Percentiles rank a stretch among this genome's conserved stretches.
Evolutionary conservation across 257 asterid species (phyloP).

Genomic region (Knoxia roxburghii): DNA sequence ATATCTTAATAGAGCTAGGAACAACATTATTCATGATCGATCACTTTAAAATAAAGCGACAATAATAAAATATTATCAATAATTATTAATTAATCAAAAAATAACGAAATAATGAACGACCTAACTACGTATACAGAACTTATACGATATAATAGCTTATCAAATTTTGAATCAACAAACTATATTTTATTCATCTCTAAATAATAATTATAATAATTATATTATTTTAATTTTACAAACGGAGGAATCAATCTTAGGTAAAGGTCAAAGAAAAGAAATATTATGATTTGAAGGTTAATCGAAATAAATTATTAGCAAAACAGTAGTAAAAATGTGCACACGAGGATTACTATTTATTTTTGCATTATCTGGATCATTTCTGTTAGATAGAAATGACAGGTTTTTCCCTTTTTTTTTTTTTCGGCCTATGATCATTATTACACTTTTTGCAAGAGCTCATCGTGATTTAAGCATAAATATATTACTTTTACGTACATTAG

Average conservation of each 20-base stretch:
- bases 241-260: too few relatives aligned
- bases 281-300: not conserved
- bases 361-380: not conserved
- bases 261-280: not conserved
- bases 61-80: not conserved
- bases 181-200: too few relatives aligned
- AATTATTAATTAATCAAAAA: too few relatives aligned
- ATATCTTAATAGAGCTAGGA: constrained; percentile 13
- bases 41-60: not conserved
- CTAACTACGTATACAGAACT: too few relatives aligned
- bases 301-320: constrained; percentile 6
- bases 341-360: constrained; percentile 17
- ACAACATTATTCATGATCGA: not conserved
- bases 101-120: too few relatives aligned
- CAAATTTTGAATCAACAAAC: too few relatives aligned
- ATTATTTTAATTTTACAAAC: too few relatives aligned
- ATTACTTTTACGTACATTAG: not conserved
- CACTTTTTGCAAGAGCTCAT: not conserved
- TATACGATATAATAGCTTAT: too few relatives aligned
- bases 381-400: constrained; percentile 5
- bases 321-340: constrained; percentile 10
- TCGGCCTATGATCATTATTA: constrained; percentile 1
- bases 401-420: not conserved
- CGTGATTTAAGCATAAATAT: not conserved
- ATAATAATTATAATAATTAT: too few relatives aligned